Evolutionary conservation across 1,139 yeast species (phyloP).

Genomic region (Pichia cactophila): DNA sequence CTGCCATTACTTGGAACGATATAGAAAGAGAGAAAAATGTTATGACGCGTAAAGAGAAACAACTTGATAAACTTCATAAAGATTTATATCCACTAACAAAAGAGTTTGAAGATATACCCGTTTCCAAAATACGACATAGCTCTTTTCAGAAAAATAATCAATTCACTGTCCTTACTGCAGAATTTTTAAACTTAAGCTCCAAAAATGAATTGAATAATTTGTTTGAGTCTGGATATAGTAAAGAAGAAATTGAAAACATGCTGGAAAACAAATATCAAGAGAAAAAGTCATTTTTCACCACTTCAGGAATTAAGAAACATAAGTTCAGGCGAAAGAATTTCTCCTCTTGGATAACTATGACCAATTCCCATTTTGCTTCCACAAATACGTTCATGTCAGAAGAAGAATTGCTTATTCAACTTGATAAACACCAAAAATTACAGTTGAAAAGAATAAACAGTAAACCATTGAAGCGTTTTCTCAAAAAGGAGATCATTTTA

Average conservation of each 20-base stretch:
- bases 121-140: conserved; percentile 17
- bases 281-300: conserved; percentile 22
- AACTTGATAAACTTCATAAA: conserved; percentile 7
- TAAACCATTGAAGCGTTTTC: not conserved
- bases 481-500: not conserved
- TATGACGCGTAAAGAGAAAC: conserved; percentile 12
- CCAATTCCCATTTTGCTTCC: conserved; percentile 2
- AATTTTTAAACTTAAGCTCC: conserved; percentile 23
- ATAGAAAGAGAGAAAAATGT: conserved; percentile 8
- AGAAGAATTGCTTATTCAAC: conserved; percentile 6
- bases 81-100: conserved; percentile 16
- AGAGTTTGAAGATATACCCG: conserved; percentile 15
- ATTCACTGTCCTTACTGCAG: conserved; percentile 28
- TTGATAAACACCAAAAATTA: conserved; percentile 3
- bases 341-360: conserved; percentile 13
- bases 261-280: conserved; percentile 25
- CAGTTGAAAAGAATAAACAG: conserved; percentile 7
- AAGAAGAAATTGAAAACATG: conserved; percentile 22
- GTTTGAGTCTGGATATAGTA: conserved; percentile 18
- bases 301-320: conserved; percentile 20
- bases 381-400: conserved; percentile 10
- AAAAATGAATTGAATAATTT: conserved; percentile 21
- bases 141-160: conserved; percentile 27
- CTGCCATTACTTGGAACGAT: conserved; percentile 15
- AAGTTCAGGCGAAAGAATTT: conserved; percentile 25